Evolutionary conservation across 495 filamentous ascomycete genomes (phyloP).

Genomic region (Penicillium mononematosum): DNA sequence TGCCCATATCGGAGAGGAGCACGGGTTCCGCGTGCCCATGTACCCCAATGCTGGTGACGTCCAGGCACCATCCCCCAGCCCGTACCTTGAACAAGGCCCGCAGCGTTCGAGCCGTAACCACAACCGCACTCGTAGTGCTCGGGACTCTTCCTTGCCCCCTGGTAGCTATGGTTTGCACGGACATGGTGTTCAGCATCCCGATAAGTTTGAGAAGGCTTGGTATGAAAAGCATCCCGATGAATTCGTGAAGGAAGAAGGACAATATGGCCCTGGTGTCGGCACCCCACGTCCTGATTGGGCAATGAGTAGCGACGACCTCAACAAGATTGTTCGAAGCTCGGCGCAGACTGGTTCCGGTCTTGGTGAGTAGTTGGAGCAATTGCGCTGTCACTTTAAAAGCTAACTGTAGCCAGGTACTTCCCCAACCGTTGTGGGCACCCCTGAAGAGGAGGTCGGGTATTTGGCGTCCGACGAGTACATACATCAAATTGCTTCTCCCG

Average conservation of each 20-base stretch:
- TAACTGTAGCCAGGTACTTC: constrained; percentile 46
- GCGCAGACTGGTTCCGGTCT: constrained; percentile 62
- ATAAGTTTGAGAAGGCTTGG: constrained; percentile 84
- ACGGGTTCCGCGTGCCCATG: constrained; percentile 95
- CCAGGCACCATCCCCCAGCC: constrained; percentile 87
- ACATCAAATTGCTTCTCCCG: constrained; percentile 66
- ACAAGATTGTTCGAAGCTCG: constrained; percentile 80
- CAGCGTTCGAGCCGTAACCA: constrained; percentile 65
- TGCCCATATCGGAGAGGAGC: constrained; percentile 62
- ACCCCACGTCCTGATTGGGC: constrained; percentile 76
- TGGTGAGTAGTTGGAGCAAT: constrained; percentile 43
- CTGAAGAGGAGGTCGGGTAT: constrained; percentile 77
- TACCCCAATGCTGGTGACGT: constrained; percentile 92
- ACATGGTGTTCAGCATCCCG: constrained; percentile 64
- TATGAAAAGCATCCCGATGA: constrained; percentile 86
- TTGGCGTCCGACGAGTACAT: constrained; percentile 76
- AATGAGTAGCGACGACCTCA: constrained; percentile 86
- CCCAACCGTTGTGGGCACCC: constrained; percentile 56
- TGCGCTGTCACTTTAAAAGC: background rate
- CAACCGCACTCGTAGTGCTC: constrained; percentile 60
- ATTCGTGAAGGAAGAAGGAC: constrained; percentile 68
- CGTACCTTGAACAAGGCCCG: constrained; percentile 49
- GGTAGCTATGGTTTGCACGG: constrained; percentile 86
- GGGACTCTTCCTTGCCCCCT: constrained; percentile 61
- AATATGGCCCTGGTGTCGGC: constrained; percentile 61